Evolutionary conservation across 2,329 filamentous ascomycete genomes (phyloP).

Genomic region (Blastomyces parvus): DNA sequence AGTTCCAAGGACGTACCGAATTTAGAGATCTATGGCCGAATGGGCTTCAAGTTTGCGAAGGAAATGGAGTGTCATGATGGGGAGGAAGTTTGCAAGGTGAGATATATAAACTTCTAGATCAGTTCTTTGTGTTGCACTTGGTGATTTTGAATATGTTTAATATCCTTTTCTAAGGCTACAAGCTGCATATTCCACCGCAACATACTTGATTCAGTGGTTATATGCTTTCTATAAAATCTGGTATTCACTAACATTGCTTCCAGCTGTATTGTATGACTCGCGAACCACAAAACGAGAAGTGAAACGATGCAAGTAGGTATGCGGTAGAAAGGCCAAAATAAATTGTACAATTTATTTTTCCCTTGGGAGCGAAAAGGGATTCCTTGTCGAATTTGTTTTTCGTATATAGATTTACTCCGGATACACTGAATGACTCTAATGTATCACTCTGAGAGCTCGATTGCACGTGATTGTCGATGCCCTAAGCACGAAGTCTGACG

Average conservation of each 20-base stretch:
- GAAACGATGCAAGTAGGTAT: not conserved
- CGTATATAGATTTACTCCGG: not conserved
- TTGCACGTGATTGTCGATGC: not conserved
- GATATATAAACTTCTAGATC: not conserved
- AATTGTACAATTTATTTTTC: not conserved
- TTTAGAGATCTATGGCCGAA: conserved; percentile 58
- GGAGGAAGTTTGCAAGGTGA: conserved; percentile 46
- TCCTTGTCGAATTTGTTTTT: not conserved
- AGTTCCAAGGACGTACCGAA: conserved; percentile 60
- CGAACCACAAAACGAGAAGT: conserved; percentile 10
- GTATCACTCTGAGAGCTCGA: not conserved
- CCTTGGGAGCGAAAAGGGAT: not conserved
- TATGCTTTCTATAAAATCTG: not conserved
- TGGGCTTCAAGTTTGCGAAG: conserved; percentile 65
- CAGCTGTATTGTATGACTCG: conserved; percentile 17
- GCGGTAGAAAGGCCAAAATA: not conserved
- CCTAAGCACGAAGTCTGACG: not conserved
- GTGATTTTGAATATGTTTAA: not conserved
- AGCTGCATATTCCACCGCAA: not conserved
- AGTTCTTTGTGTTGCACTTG: not conserved
- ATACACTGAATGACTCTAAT: no score
- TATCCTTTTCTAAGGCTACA: not conserved
- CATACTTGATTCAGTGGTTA: not conserved
- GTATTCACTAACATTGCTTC: not conserved
- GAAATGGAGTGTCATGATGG: conserved; percentile 48